Conservation (phyloP, 2,329 filamentous ascomycete genomes). For the Emericellopsis atlantica region DNA sequence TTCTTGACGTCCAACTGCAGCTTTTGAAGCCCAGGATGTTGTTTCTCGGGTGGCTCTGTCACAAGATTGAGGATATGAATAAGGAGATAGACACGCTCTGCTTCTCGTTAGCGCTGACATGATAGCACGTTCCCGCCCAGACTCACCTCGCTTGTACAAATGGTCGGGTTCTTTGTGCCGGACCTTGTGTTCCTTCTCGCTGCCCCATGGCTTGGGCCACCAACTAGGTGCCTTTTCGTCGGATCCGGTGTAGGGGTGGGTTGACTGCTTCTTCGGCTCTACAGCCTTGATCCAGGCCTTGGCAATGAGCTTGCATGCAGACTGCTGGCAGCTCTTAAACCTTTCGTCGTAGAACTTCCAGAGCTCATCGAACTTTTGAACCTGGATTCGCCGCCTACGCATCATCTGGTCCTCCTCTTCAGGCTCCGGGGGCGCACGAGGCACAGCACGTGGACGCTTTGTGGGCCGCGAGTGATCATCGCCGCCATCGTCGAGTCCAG, state of each 20-base stretch:
- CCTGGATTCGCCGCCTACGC: too few relatives aligned
- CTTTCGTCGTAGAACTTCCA: conserved; percentile 47
- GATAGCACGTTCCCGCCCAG: not conserved
- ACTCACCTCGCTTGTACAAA: conserved; percentile 52
- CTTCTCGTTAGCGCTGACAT: not conserved
- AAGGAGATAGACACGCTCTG: conserved; percentile 47
- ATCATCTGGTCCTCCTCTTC: too few relatives aligned
- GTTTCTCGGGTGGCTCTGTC: conserved; percentile 32
- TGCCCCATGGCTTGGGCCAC: conserved; percentile 49
- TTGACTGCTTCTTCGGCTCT: conserved; percentile 66
- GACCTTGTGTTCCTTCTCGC: conserved; percentile 38
- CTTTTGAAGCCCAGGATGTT: conserved; percentile 39
- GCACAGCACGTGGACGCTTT: too few relatives aligned
- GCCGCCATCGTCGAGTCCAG: too few relatives aligned
- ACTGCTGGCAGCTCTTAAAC: conserved; percentile 57
- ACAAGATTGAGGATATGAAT: conserved; percentile 49
- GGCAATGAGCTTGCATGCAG: conserved; percentile 57
- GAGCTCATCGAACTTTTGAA: conserved; percentile 15
- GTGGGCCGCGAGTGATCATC: too few relatives aligned
- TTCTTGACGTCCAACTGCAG: conserved; percentile 39
- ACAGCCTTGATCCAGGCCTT: conserved; percentile 68
- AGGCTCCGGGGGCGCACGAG: too few relatives aligned
- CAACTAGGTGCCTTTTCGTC: conserved; percentile 51
- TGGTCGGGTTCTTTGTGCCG: conserved; percentile 65
- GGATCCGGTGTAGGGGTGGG: conserved; percentile 57